Conservation (phyloP, 805 yeast genomes). For the Cyberlindnera galapagoensis region DNA sequence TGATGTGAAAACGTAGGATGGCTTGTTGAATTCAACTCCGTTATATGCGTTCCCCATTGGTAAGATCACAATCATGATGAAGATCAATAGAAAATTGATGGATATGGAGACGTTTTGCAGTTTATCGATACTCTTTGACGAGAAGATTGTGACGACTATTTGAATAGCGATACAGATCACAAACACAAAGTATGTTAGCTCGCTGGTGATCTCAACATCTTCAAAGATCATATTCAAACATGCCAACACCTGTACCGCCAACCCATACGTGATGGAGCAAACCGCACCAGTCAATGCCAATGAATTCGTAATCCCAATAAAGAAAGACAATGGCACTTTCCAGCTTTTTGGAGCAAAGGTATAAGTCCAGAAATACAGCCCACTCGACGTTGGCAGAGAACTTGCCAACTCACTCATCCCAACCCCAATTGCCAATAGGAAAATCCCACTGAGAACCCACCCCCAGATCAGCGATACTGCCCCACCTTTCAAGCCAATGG, state of each 20-base stretch:
- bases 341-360: conserved; percentile 51
- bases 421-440: conserved; percentile 51
- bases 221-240: conserved; percentile 38
- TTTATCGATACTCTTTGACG: conserved; percentile 49
- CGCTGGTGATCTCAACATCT: conserved; percentile 44
- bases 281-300: conserved; percentile 59
- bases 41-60: conserved; percentile 46
- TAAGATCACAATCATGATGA: conserved; percentile 53
- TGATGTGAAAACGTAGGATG: conserved; percentile 46
- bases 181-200: conserved; percentile 55
- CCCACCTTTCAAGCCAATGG: conserved; percentile 43
- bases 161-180: conserved; percentile 46
- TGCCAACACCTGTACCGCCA: conserved; percentile 55
- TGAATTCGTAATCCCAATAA: conserved; percentile 63
- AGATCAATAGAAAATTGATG: conserved; percentile 45
- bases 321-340: conserved; percentile 48
- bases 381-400: conserved; percentile 71
- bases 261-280: conserved; percentile 67
- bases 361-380: conserved; percentile 62
- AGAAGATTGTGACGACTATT: conserved; percentile 35
- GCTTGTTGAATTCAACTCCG: conserved; percentile 36
- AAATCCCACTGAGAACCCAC: conserved; percentile 54
- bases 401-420: conserved; percentile 62
- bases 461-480: conserved; percentile 62
- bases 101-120: conserved; percentile 54